Conservation (phyloP, 2,329 filamentous ascomycete species). For the Talaromyces rugulosus region DNA sequence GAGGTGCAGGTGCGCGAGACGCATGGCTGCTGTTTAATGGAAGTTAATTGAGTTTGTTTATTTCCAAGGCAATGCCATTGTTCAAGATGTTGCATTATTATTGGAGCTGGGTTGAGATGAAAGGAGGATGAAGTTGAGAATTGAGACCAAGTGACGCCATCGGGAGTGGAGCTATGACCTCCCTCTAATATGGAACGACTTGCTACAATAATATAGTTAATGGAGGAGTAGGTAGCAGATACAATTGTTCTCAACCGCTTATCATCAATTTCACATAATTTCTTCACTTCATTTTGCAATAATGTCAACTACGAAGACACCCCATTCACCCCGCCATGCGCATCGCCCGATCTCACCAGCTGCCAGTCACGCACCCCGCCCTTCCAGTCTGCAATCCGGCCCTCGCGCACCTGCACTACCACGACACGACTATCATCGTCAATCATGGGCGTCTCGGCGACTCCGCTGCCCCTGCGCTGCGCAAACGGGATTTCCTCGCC, state of each 20-base stretch:
- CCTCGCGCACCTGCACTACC: constrained; percentile 76
- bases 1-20: constrained; percentile 59
- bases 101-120: background rate
- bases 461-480: constrained; percentile 26
- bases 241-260: background rate
- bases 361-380: constrained; percentile 82
- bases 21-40: constrained; percentile 31
- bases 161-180: background rate
- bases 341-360: constrained; percentile 31
- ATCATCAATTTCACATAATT: background rate
- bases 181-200: too few species aligned
- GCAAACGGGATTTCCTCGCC: constrained; percentile 49
- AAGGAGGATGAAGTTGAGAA: background rate
- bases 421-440: constrained; percentile 79
- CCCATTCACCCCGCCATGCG: constrained; percentile 25
- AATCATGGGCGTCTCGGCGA: constrained; percentile 53
- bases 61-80: background rate
- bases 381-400: constrained; percentile 91
- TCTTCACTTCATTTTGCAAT: too few species aligned
- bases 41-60: background rate
- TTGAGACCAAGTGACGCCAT: background rate
- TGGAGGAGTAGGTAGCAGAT: background rate
- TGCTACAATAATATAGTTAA: too few species aligned
- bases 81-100: background rate
- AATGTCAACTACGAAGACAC: constrained; percentile 11